Conservation (phyloP, 148 eudicot species). For the Nyssa sinensis region DNA sequence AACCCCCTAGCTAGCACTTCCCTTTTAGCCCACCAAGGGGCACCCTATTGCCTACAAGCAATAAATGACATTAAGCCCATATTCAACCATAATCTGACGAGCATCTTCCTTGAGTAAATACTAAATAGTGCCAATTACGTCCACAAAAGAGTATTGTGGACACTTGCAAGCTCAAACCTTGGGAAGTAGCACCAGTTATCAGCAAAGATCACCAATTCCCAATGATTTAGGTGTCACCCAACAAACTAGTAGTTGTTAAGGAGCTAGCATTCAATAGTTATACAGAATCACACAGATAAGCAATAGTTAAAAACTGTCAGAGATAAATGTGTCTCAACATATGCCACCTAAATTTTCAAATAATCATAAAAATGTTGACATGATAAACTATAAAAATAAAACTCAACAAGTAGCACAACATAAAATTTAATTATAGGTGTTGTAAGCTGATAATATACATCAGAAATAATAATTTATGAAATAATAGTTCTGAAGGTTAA, state of each 20-base stretch:
- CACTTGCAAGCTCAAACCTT: slow-evolving; percentile 36
- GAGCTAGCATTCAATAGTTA: slow-evolving; percentile 17
- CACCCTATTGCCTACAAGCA: neutral
- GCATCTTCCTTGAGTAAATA: slow-evolving; percentile 13
- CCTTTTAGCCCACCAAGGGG: neutral
- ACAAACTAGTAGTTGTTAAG: slow-evolving; percentile 50
- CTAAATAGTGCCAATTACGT: slow-evolving; percentile 11
- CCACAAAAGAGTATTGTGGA: slow-evolving; percentile 29
- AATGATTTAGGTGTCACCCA: slow-evolving; percentile 16
- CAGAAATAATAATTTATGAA: neutral
- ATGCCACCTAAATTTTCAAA: neutral
- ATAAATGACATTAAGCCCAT: neutral
- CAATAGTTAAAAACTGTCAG: neutral
- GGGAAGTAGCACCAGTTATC: slow-evolving; percentile 10
- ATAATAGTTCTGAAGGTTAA: neutral
- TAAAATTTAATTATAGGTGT: neutral
- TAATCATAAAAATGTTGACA: neutral
- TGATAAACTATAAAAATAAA: neutral
- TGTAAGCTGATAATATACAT: neutral
- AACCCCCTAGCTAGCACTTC: neutral
- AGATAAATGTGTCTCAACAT: neutral
- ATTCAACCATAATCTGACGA: neutral
- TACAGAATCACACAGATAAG: neutral
- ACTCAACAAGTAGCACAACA: no score
- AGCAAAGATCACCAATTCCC: slow-evolving; percentile 38